Percentiles rank a stretch among this genome's conserved stretches.
Conservation (phyloP, 164 flowering plant genomes). For the Buxus sempervirens region DNA sequence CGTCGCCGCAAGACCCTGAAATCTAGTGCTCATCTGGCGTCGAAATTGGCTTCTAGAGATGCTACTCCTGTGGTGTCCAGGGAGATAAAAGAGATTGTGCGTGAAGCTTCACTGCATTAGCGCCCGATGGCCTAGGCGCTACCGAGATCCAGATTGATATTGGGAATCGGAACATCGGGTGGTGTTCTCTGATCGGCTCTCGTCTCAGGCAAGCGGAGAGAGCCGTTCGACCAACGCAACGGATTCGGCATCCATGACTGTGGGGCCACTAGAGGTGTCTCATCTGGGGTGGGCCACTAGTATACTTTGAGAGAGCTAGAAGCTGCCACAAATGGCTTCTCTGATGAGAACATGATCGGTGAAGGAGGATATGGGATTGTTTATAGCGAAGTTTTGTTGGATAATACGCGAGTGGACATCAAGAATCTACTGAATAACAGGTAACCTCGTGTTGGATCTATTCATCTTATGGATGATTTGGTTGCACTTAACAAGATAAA, state of each 20-base stretch:
- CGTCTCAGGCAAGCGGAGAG: background rate
- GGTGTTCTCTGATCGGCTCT: conserved; percentile 2
- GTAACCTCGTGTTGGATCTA: conserved; percentile 11
- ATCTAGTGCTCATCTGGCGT: background rate
- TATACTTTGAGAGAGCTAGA: conserved; percentile 29
- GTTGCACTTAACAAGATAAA: background rate
- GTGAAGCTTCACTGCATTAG: background rate
- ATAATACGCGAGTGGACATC: conserved; percentile 23
- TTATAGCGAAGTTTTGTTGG: conserved; percentile 28
- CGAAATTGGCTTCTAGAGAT: background rate
- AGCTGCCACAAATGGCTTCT: conserved; percentile 26
- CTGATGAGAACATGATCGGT: conserved; percentile 31
- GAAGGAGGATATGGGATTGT: conserved; percentile 28
- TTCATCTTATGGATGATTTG: conserved; percentile 9
- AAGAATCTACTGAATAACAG: conserved; percentile 26
- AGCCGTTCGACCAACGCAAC: background rate
- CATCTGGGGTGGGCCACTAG: conserved; percentile 12
- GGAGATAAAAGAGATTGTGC: background rate
- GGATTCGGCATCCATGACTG: conserved; percentile 8
- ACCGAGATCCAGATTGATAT: conserved; percentile 17
- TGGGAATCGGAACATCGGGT: conserved; percentile 9
- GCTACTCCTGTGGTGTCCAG: conserved; percentile 6
- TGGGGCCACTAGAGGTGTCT: conserved; percentile 2
- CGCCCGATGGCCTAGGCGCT: background rate
- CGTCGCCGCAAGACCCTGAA: conserved; percentile 15